A percentile compares a stretch with the other conserved stretches of the same genome.
These are phyloP conservation scores for Misopates orontium DNA, from an alignment of 257 asterid genomes.

Conservation along the genomic window DNA sequence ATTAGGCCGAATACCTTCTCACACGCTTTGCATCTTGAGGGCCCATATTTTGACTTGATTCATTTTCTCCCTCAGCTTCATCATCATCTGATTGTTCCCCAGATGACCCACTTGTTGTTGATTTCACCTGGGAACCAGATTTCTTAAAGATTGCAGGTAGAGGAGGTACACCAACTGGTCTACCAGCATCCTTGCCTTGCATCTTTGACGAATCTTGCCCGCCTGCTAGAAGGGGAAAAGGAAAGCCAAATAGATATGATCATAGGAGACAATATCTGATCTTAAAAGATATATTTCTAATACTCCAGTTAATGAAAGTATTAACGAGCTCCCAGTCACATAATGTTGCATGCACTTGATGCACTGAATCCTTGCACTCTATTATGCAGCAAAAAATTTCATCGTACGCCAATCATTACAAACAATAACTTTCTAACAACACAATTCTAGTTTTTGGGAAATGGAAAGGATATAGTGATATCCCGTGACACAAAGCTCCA, in stretches of 20 bases:
- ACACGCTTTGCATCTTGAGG: slow-evolving; percentile 80
- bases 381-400: too few relatives aligned
- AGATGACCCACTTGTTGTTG: slow-evolving; percentile 89
- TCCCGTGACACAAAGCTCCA: too few relatives aligned
- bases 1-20: slow-evolving; percentile 70
- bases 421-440: too few relatives aligned
- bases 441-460: too few relatives aligned
- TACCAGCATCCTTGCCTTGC: slow-evolving; percentile 57
- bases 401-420: too few relatives aligned
- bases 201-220: slow-evolving; percentile 47
- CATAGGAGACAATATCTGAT: background rate
- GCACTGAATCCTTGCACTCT: too few relatives aligned
- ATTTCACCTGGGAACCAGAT: slow-evolving; percentile 58
- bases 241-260: slow-evolving; percentile 1
- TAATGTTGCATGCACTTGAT: too few relatives aligned
- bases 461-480: too few relatives aligned
- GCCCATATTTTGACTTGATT: slow-evolving; percentile 54
- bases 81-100: slow-evolving; percentile 89
- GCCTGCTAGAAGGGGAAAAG: slow-evolving; percentile 38
- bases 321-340: too few relatives aligned
- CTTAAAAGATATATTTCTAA: background rate
- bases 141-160: slow-evolving; percentile 56
- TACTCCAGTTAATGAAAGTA: too few relatives aligned
- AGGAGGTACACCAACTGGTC: slow-evolving; percentile 53
- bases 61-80: slow-evolving; percentile 84